Percentiles rank a stretch among this genome's conserved stretches.
Conservation (phyloP, 139 green algal species). For the Chlamydomonas asymmetrica region DNA sequence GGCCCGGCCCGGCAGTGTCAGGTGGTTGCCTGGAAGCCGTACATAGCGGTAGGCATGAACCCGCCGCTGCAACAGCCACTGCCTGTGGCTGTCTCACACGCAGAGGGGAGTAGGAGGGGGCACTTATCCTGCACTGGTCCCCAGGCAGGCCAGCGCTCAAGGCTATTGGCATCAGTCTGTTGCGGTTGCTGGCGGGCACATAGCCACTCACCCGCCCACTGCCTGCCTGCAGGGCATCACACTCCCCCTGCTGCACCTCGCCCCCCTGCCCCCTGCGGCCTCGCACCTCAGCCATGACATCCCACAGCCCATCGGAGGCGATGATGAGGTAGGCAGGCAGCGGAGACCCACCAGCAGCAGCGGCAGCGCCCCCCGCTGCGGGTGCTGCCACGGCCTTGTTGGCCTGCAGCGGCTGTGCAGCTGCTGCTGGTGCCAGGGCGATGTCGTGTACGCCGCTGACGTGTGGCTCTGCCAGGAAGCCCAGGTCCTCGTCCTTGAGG, state of each 20-base stretch:
- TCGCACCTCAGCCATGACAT: slow-evolving; percentile 45
- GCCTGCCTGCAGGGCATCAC: neutral
- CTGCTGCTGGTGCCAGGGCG: neutral
- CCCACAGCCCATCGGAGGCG: slow-evolving; percentile 60
- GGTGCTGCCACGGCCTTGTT: neutral
- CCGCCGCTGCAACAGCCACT: no score
- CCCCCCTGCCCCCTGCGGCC: slow-evolving; percentile 14
- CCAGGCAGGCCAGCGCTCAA: neutral
- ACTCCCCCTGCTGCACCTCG: neutral
- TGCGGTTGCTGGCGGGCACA: neutral
- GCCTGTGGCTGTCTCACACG: no score
- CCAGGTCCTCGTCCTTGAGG: slow-evolving; percentile 59
- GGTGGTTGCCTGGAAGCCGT: no score
- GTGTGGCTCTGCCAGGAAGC: slow-evolving; percentile 56
- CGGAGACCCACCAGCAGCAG: neutral
- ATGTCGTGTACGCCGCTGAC: slow-evolving; percentile 18
- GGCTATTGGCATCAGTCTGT: neutral
- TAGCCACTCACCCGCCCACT: neutral
- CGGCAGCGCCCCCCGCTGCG: neutral
- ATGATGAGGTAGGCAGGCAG: slow-evolving; percentile 37
- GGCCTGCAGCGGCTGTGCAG: neutral
- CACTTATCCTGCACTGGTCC: neutral
- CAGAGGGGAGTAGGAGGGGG: neutral
- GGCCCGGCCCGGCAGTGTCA: no score
- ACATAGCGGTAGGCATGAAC: no score